phyloP scores from a whole-genome alignment of 108 stramenopile genomes.

The Chaetoceros tenuissimus region DNA sequence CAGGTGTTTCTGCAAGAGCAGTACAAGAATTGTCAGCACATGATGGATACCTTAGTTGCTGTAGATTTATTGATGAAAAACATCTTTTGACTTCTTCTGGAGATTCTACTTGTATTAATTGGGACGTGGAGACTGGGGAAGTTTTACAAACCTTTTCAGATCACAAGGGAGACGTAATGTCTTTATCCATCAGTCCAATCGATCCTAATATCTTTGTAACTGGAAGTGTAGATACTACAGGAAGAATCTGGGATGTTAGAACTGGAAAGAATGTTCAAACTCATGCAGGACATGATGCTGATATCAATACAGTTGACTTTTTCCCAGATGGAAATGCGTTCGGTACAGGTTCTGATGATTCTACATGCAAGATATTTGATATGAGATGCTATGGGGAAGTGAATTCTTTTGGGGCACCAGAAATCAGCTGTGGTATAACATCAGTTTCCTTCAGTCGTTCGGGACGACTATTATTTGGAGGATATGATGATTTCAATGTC shows the following conservation, averaged over 20 bases:
- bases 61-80: conserved; percentile 84
- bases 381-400: conserved; percentile 88
- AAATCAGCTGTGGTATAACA: conserved; percentile 66
- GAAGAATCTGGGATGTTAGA: conserved; percentile 98
- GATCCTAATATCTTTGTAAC: conserved; percentile 88
- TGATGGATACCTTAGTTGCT: conserved; percentile 97
- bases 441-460: conserved; percentile 63
- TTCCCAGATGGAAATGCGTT: conserved; percentile 89
- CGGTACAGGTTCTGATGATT: conserved; percentile 94
- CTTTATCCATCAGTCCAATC: conserved; percentile 63
- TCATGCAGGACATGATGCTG: conserved; percentile 90
- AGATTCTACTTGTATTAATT: conserved; percentile 94
- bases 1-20: conserved; percentile 44
- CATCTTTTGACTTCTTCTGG: conserved; percentile 90
- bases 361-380: conserved; percentile 91
- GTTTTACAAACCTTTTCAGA: conserved; percentile 80
- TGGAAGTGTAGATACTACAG: conserved; percentile 90
- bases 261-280: conserved; percentile 71
- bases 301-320: conserved; percentile 95
- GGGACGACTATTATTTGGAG: conserved; percentile 83
- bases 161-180: conserved; percentile 96
- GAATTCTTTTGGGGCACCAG: conserved; percentile 63
- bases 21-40: conserved; percentile 92
- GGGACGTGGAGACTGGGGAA: conserved; percentile 87
- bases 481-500: conserved; percentile 72